phyloP scores from a whole-genome alignment of 1,284 basidiomycete genomes.

The Ustilago hordei region DNA sequence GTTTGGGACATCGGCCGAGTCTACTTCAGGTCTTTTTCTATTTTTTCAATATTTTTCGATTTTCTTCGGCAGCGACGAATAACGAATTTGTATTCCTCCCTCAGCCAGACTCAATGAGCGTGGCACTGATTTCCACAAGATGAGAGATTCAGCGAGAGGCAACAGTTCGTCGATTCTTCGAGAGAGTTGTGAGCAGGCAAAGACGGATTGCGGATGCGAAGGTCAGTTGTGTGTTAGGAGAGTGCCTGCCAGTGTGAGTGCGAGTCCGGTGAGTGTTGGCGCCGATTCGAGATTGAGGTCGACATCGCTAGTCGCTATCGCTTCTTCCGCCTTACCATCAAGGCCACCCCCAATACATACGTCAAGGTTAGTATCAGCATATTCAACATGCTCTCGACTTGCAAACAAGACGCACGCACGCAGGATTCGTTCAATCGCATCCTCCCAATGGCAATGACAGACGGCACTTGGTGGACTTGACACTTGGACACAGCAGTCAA shows the following conservation, averaged over 20 bases:
- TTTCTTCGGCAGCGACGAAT: too few relatives aligned
- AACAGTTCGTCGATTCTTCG: background rate
- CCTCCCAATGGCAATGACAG: background rate
- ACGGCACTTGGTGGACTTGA: background rate
- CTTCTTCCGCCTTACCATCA: slow-evolving; percentile 53
- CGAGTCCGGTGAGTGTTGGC: background rate
- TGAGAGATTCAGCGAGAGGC: background rate
- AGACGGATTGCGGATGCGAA: background rate
- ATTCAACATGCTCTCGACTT: slow-evolving; percentile 4
- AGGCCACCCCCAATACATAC: slow-evolving; percentile 52
- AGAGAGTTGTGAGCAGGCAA: background rate
- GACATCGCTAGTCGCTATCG: slow-evolving; percentile 19
- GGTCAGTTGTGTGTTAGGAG: background rate
- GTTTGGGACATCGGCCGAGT: slow-evolving; percentile 5
- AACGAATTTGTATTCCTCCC: too few relatives aligned
- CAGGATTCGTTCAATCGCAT: slow-evolving; percentile 12
- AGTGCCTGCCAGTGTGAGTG: background rate
- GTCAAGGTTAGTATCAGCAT: slow-evolving; percentile 52
- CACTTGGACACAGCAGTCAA: background rate
- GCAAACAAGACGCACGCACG: slow-evolving; percentile 4
- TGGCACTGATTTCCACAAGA: too few relatives aligned
- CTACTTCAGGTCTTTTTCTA: background rate
- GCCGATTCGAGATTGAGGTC: slow-evolving; percentile 34
- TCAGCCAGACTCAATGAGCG: too few relatives aligned
- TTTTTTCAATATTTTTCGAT: background rate